Evolutionary conservation across 306 rosid species (phyloP).

Genomic region (Cicer bijugum): DNA sequence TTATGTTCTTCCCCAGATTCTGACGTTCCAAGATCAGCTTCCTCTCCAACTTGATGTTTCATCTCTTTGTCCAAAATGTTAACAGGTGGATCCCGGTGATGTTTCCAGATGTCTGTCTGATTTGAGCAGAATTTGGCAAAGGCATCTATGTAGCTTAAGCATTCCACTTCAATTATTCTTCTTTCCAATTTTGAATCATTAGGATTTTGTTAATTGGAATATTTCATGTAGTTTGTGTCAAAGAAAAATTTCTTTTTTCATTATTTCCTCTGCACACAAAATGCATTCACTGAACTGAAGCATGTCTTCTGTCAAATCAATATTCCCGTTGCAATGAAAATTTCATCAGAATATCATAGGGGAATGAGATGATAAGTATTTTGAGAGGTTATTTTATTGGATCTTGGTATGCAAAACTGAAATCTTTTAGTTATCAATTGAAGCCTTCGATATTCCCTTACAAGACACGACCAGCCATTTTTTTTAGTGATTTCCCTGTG

Average conservation of each 20-base stretch:
- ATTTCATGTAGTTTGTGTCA: slow-evolving; percentile 14
- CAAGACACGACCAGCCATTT: not conserved
- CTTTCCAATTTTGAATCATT: slow-evolving; percentile 43
- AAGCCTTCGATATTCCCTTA: too few species aligned
- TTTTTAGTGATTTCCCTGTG: not conserved
- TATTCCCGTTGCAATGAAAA: not conserved
- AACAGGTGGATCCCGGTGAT: slow-evolving; percentile 44
- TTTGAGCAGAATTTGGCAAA: slow-evolving; percentile 40
- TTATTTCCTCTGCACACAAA: slow-evolving; percentile 8
- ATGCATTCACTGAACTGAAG: slow-evolving; percentile 20
- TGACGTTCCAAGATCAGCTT: slow-evolving; percentile 43
- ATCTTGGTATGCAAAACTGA: not conserved
- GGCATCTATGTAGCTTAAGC: slow-evolving; percentile 43
- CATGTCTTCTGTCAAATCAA: not conserved
- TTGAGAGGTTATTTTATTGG: slow-evolving; percentile 10
- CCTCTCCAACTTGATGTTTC: slow-evolving; percentile 46
- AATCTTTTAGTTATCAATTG: too few species aligned
- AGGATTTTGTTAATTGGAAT: slow-evolving; percentile 33
- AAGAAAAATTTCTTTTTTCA: not conserved
- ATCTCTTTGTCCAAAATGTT: slow-evolving; percentile 49
- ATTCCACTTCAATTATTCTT: slow-evolving; percentile 7
- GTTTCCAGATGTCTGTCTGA: slow-evolving; percentile 38
- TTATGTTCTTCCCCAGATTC: slow-evolving; percentile 42
- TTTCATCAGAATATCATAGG: not conserved
- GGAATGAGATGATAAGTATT: not conserved